phyloP scores from a whole-genome alignment of 2,329 filamentous ascomycete species.

The Colletotrichum theobromicola region DNA sequence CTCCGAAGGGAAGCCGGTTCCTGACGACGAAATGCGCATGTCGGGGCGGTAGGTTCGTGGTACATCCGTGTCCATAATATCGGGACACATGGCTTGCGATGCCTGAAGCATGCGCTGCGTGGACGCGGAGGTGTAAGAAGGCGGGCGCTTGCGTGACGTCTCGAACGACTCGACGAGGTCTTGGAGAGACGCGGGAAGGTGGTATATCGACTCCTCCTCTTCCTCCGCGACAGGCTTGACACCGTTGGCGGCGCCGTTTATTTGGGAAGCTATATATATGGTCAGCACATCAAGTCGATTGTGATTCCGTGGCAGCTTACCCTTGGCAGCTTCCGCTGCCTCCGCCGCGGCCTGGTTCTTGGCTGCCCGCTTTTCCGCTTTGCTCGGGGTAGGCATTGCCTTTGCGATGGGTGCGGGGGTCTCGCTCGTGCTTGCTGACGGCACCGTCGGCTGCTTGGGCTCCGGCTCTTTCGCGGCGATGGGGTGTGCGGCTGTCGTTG shows the following conservation, averaged over 20 bases:
- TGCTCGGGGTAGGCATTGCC: slow-evolving; percentile 35
- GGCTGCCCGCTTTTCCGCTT: slow-evolving; percentile 43
- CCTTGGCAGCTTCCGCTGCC: slow-evolving; percentile 47
- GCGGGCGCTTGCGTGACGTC: slow-evolving; percentile 73
- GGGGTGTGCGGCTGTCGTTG: slow-evolving; percentile 51
- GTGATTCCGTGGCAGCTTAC: slow-evolving; percentile 34
- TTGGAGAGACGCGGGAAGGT: slow-evolving; percentile 85
- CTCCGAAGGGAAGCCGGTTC: slow-evolving; percentile 88
- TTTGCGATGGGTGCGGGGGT: slow-evolving; percentile 26
- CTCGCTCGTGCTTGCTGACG: slow-evolving; percentile 29
- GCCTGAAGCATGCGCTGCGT: slow-evolving; percentile 77
- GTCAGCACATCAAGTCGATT: background rate
- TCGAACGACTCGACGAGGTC: slow-evolving; percentile 94
- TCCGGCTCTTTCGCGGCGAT: slow-evolving; percentile 41
- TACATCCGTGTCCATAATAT: slow-evolving; percentile 79
- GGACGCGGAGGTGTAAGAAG: slow-evolving; percentile 65
- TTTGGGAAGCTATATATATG: slow-evolving; percentile 38
- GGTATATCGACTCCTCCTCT: slow-evolving; percentile 85
- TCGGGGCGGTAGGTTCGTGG: slow-evolving; percentile 86
- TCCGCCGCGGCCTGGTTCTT: slow-evolving; percentile 51
- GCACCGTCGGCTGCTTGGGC: slow-evolving; percentile 34
- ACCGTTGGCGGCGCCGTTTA: slow-evolving; percentile 60
- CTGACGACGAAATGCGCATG: slow-evolving; percentile 75
- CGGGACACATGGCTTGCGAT: slow-evolving; percentile 77
- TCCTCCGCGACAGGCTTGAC: slow-evolving; percentile 53